A percentile compares a stretch with the other conserved stretches of the same genome.
Conservation (phyloP, 202 grass and related monocot genomes). For the Hordeum pubiflorum region DNA sequence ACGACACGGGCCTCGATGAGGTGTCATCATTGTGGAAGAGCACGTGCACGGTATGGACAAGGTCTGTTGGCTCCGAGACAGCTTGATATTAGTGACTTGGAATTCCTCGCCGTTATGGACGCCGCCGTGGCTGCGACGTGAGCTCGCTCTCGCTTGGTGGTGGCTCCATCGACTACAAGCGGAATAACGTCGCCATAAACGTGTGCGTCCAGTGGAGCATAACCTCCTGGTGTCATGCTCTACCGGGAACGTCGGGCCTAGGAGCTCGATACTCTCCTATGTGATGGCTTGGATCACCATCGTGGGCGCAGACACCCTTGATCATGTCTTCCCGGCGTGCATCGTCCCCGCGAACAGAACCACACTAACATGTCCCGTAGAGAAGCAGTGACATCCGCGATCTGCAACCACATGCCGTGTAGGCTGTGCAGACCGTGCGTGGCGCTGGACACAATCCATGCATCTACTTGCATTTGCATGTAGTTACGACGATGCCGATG, state of each 20-base stretch:
- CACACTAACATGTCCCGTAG: slow-evolving; percentile 40
- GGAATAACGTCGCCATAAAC: slow-evolving; percentile 70
- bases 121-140: slow-evolving; percentile 50
- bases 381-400: no score
- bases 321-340: slow-evolving; percentile 73
- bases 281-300: slow-evolving; percentile 84
- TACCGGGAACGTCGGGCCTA: slow-evolving; percentile 49
- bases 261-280: slow-evolving; percentile 54
- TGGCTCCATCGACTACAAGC: slow-evolving; percentile 44
- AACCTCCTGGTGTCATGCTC: slow-evolving; percentile 65
- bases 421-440: no score
- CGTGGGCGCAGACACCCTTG: slow-evolving; percentile 54
- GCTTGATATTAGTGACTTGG: slow-evolving; percentile 47
- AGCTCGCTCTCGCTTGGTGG: slow-evolving; percentile 74
- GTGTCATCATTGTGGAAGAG: slow-evolving; percentile 56
- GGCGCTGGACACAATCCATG: no score
- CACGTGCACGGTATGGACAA: slow-evolving; percentile 48
- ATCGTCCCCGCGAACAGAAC: slow-evolving; percentile 51
- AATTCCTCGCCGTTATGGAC: slow-evolving; percentile 70
- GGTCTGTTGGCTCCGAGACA: slow-evolving; percentile 68
- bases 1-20: slow-evolving; percentile 41
- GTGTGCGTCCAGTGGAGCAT: slow-evolving; percentile 51
- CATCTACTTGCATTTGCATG: no score
- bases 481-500: no score
- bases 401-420: no score